phyloP scores from a whole-genome alignment of 2,329 filamentous ascomycete species.

The Claviceps fusiformis region DNA sequence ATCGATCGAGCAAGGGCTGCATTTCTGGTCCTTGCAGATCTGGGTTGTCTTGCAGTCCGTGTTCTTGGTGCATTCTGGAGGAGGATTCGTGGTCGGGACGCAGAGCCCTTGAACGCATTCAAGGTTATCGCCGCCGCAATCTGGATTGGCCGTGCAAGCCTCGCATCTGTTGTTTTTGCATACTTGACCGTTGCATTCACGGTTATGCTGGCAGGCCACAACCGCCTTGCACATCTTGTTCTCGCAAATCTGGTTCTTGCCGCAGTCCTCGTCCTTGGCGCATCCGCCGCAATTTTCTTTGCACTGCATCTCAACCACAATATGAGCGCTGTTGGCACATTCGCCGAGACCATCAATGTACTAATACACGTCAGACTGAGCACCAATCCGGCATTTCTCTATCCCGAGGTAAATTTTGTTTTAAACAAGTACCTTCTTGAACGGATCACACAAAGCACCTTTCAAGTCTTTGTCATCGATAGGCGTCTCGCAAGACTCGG shows the following conservation, averaged over 20 bases:
- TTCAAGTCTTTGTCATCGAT: slow-evolving; percentile 3
- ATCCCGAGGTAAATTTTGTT: not conserved
- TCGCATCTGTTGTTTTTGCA: slow-evolving; percentile 4
- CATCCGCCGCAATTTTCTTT: slow-evolving; percentile 4
- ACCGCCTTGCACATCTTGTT: slow-evolving; percentile 2
- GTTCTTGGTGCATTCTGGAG: slow-evolving; percentile 6
- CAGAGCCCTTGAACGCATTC: slow-evolving; percentile 4
- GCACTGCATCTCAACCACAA: slow-evolving; percentile 3
- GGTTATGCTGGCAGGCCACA: slow-evolving; percentile 2
- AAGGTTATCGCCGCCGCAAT: slow-evolving; percentile 2
- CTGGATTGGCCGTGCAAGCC: slow-evolving; percentile 2
- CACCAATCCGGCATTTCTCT: too few species aligned
- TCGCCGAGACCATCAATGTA: slow-evolving; percentile 5
- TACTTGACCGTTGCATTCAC: slow-evolving; percentile 6
- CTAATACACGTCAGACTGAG: not conserved
- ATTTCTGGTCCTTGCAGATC: slow-evolving; percentile 6
- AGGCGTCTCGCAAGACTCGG: slow-evolving; percentile 2
- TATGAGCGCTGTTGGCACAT: slow-evolving; percentile 3
- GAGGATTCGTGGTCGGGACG: slow-evolving; percentile 1
- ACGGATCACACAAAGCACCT: slow-evolving; percentile 1
- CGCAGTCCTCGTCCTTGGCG: slow-evolving; percentile 3
- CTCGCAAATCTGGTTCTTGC: slow-evolving; percentile 1
- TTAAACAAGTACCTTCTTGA: slow-evolving; percentile 3
- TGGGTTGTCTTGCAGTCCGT: slow-evolving; percentile 5
- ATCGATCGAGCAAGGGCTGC: slow-evolving; percentile 4